A percentile compares a stretch with the other conserved stretches of the same genome.
phyloP scores from a whole-genome alignment of 805 yeast genomes.

The Barnettozyma siamensis region DNA sequence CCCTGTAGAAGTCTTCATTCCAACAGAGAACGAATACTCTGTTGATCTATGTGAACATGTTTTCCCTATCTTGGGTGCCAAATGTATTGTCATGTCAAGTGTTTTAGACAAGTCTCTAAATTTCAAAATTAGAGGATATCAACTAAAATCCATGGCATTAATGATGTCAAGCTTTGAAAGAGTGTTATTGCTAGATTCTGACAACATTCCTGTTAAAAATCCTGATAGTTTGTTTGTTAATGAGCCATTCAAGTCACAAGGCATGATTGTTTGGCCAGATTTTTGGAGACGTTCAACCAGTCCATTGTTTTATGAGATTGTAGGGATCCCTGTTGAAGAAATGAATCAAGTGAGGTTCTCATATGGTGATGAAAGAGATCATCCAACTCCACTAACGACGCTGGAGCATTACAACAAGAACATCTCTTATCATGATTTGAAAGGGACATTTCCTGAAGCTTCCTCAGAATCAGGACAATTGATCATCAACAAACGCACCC shows the following conservation, averaged over 20 bases:
- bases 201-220: conserved; percentile 50
- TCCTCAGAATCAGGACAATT: conserved; percentile 70
- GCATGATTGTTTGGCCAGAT: conserved; percentile 60
- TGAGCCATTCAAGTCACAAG: conserved; percentile 33
- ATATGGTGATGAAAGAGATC: conserved; percentile 32
- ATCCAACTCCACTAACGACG: conserved; percentile 17
- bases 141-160: conserved; percentile 67
- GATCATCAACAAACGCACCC: conserved; percentile 50
- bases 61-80: conserved; percentile 62
- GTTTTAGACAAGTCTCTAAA: conserved; percentile 34
- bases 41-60: conserved; percentile 60
- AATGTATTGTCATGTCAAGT: conserved; percentile 48
- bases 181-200: conserved; percentile 71
- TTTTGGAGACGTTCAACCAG: conserved; percentile 66
- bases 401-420: conserved; percentile 27
- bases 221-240: conserved; percentile 39
- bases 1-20: conserved; percentile 82
- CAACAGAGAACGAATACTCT: conserved; percentile 64
- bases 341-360: conserved; percentile 23
- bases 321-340: conserved; percentile 37
- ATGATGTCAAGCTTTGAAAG: conserved; percentile 75
- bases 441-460: conserved; percentile 63
- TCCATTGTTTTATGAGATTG: conserved; percentile 51
- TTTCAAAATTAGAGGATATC: conserved; percentile 49
- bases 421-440: conserved; percentile 55